Evolutionary conservation across 495 filamentous ascomycete genomes (phyloP), one percentile per base, ranked within the genome.

Genomic region (Chlorociboria aeruginascens): DNA sequence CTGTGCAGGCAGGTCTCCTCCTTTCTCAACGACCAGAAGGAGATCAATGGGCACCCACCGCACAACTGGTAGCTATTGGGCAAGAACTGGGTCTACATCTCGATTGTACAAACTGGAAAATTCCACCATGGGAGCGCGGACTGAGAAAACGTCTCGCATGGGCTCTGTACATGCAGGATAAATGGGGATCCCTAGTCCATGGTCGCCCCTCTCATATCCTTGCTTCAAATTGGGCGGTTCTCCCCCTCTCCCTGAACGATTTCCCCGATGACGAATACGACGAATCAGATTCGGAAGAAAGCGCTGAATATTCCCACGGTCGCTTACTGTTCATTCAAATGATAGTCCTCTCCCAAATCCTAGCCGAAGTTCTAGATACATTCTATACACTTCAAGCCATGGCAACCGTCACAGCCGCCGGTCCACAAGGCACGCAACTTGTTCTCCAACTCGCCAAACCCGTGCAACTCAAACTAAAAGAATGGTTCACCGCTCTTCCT

Each of bases 141-240:
- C 66, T 94, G 32, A 74, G 88, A 40, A 86, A 89, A 59, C 78
- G 89, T 25, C 69, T 95, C 32, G 89, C 85, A 48, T 94, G 89
- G 87, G 89, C 85, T 2, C 67, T 95, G 50, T 95, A 86, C 59
- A 85, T 88, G 79, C 84, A 93, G 58, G 89, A 95, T 58, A 94
- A 92, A 67, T 95, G 89, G 88, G 83, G 83, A 33, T 82, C 85
- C 25, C 66, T 95, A n/a, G 78, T 89, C 20, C 79, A 89, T 55
- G 87, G 89, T 17, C 79, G 86, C 8, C 89, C 89, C 2, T 87
- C 86, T 8, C 88, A 89, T 58, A 87, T 89, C 54, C 82, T 82
- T 47, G 67, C 73, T 33, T 76, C 81, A 33, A 88, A 94, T 61
- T 94, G 86, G 87, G 85, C 81, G 16, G 88, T 94, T 8, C 76